A percentile compares a stretch with the other conserved stretches of the same genome.
phyloP scores from a whole-genome alignment of 805 yeast species.

The Saccharomyces jurei region DNA sequence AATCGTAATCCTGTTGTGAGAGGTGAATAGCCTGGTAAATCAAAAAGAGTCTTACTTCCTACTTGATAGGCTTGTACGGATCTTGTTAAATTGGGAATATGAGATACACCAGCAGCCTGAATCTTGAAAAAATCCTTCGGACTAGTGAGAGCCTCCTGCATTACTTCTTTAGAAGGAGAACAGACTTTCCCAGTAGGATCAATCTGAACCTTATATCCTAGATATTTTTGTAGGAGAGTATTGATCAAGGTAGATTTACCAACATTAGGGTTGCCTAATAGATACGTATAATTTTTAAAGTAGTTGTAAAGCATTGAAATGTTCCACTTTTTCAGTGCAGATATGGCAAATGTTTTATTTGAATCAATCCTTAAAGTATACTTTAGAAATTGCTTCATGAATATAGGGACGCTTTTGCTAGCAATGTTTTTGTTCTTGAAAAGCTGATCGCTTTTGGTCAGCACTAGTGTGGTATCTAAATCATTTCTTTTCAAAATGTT shows the following conservation, averaged over 20 bases:
- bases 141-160: background rate
- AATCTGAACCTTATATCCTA: constrained; percentile 13
- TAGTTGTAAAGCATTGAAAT: constrained; percentile 15
- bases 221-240: constrained; percentile 33
- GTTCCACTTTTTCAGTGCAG: constrained; percentile 26
- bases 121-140: constrained; percentile 5
- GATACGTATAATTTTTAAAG: constrained; percentile 32
- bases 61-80: constrained; percentile 36
- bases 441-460: constrained; percentile 30
- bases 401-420: constrained; percentile 21
- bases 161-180: constrained; percentile 1
- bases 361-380: constrained; percentile 25
- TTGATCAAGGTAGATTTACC: constrained; percentile 62
- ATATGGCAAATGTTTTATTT: constrained; percentile 20
- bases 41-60: constrained; percentile 26
- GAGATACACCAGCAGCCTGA: constrained; percentile 32
- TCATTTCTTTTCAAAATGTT: constrained; percentile 10
- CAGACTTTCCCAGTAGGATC: constrained; percentile 6
- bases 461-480: constrained; percentile 12
- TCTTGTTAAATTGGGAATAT: constrained; percentile 68
- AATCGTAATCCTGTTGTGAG: constrained; percentile 17
- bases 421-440: constrained; percentile 13
- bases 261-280: constrained; percentile 59
- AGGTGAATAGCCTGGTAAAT: constrained; percentile 35
- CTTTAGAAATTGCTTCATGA: constrained; percentile 29